Conservation (phyloP, 148 eudicot species). For the Arctostaphylos glauca region DNA sequence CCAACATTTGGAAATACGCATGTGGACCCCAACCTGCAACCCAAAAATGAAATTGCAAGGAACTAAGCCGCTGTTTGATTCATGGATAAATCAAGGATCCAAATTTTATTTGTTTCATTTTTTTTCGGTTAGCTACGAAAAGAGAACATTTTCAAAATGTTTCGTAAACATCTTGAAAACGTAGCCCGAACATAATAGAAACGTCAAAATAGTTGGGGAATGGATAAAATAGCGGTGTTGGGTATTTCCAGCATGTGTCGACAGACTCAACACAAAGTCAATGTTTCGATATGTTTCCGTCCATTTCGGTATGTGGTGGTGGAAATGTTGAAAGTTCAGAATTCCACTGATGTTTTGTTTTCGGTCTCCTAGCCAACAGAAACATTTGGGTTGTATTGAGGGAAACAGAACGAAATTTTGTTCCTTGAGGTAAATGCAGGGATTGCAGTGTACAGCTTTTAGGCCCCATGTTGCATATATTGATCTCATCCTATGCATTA, state of each 20-base stretch:
- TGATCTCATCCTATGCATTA: not conserved
- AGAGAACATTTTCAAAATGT: not conserved
- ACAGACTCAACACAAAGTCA: not conserved
- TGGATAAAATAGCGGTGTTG: not conserved
- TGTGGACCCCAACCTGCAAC: constrained; percentile 90
- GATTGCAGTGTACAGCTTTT: not conserved
- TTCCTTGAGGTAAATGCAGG: not conserved
- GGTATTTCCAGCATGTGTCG: not conserved
- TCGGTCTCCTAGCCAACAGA: not conserved
- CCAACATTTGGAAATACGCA: constrained; percentile 69
- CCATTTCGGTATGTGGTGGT: not conserved
- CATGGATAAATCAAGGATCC: not conserved
- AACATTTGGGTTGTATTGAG: not conserved
- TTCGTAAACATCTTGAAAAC: not conserved
- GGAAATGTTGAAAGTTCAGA: not conserved
- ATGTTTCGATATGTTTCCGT: not conserved
- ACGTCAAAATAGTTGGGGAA: not conserved
- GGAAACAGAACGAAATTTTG: not conserved
- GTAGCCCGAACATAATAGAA: not conserved
- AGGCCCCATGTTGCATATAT: not conserved
- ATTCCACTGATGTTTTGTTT: not conserved
- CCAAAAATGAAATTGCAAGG: not conserved
- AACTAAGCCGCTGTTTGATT: not conserved
- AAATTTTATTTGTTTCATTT: not conserved
- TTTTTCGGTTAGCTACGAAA: not conserved